Base-by-base conservation (phyloP, 2,329 filamentous ascomycete genomes). In the Zymoseptoria ardabiliae region DNA sequence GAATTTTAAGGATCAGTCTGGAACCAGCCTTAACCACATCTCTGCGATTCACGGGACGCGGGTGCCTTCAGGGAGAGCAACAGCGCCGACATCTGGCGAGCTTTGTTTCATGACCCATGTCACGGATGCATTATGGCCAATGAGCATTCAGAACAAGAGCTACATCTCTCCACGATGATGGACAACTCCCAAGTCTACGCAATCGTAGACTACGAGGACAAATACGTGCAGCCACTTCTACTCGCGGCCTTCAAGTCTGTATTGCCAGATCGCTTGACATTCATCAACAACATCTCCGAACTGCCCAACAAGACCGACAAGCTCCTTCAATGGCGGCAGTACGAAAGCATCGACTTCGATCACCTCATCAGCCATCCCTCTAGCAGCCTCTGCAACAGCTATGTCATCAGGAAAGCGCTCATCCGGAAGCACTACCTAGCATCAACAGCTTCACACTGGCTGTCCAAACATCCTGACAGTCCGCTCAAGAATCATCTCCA, bases 351-450 rank as follows among this genome's bases (percentile, higher is more conserved):
- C 60, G 89, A 96, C 71, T 97, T 96, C 73, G 86, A 89, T 57
- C 85, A 88, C 68, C 82, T 89, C 19, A 79, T 88, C 59, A 73
- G 78, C 1, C 79, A 90, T 66, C 76, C 88, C 0, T 71, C 75
- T 0, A 85, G 83, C 0, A 84, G 82, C 10, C 79, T 96, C 1
- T 81, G 90, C 66, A 97, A 97, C 75, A 90, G 90, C 70, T 97
- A 97, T 75, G 83, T 97, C 71, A 95, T 97, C 72, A 89, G 94
- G 69, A 97, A 97, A 78, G 94, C 94, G 0, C 80, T 99, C 20
- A 97, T 97, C 68, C 85, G 94, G 60, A 99, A 99, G 75, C 94
- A 99, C 73, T 97, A 94, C 72, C 82, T 99, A 2, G 87, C 88
- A 3, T 85, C 86, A 20, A 97, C 92, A 0, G 84, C 96, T 21